phyloP scores from a whole-genome alignment of 805 yeast species.

The Isabelozyma gotoi region DNA sequence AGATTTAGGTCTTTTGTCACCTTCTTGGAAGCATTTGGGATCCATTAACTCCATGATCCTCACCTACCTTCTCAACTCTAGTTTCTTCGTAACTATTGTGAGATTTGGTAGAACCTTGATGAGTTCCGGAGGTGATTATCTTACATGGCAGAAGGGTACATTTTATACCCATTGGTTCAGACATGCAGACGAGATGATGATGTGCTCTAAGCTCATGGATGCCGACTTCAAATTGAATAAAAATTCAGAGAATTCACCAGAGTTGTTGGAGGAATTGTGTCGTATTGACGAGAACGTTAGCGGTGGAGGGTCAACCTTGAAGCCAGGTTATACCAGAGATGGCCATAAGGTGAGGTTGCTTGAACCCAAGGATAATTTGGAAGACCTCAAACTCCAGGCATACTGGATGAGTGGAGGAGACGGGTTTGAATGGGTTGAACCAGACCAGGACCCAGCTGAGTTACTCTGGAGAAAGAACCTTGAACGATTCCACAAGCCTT shows the following conservation, averaged over 20 bases:
- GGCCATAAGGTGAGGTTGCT: conserved; percentile 40
- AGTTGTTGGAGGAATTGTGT: conserved; percentile 38
- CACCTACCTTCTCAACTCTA: conserved; percentile 39
- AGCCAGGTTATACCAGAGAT: conserved; percentile 34
- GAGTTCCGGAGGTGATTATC: conserved; percentile 47
- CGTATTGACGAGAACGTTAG: conserved; percentile 27
- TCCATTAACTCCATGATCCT: conserved; percentile 48
- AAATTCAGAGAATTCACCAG: conserved; percentile 29
- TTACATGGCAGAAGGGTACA: conserved; percentile 66
- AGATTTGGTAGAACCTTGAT: conserved; percentile 38
- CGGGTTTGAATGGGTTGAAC: conserved; percentile 86
- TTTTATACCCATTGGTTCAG: conserved; percentile 61
- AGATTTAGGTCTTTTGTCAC: conserved; percentile 39
- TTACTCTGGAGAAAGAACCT: conserved; percentile 39
- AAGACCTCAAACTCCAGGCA: conserved; percentile 69
- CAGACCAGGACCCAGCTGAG: conserved; percentile 87
- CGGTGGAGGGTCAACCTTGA: conserved; percentile 21
- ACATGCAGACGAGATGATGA: conserved; percentile 66
- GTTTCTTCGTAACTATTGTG: conserved; percentile 42
- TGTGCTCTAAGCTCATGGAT: conserved; percentile 64
- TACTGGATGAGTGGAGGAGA: conserved; percentile 88
- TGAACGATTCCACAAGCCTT: conserved; percentile 18
- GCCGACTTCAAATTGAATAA: conserved; percentile 56
- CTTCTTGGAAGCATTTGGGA: conserved; percentile 35
- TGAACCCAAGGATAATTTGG: conserved; percentile 52